Evolutionary conservation across 176 grass and related monocot genomes (phyloP), one percentile per base, ranked within the genome.

Genomic region (Hordeum marinum): DNA sequence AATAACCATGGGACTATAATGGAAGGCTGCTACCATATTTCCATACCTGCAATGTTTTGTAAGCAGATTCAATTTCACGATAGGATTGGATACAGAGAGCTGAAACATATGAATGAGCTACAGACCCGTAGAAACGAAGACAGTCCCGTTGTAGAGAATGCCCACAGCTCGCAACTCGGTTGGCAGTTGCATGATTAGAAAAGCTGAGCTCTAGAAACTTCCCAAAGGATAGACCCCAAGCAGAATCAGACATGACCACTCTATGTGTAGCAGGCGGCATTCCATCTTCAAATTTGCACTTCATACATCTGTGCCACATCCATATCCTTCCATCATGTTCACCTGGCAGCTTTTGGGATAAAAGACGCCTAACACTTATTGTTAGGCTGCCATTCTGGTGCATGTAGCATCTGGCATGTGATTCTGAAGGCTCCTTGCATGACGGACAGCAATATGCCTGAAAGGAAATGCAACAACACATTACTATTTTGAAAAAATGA

Each of bases 171-270:
- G 91, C 95, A 77, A 98, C 67, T 73, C 95, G 83, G 79, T 98
- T 98, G n/a, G 90, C 95, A 85, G 89, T 93, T 82, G 83, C 84
- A 72, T 95, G 90, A 78, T 89, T 93, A 32, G 93, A 98, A 92
- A 98, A 98, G 73, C 89, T 95, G 59, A 98, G 93, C 84, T 98
- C 95, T 87, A 98, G 68, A 62, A 98, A 98, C 77, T 98, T 98
- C 42, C 95, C 95, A 88, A 98, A 98, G 76, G 95, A 98, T 20
- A 98, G 87, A 61, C 93, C 84, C 95, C 93, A 93, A 48, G 93
- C 95, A 70, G 95, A 85, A 91, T 92, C 90, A 55, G 95, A 98
- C 95, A 98, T 93, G 75, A 88, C 46, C 27, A 93, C 89, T 86
- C 95, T 92, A n/a, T 75, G 91, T 52, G 87, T 91, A 39, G 89